Conservation (phyloP, 192 early-diverging fungal species). For the Umbelopsis isabellina region DNA sequence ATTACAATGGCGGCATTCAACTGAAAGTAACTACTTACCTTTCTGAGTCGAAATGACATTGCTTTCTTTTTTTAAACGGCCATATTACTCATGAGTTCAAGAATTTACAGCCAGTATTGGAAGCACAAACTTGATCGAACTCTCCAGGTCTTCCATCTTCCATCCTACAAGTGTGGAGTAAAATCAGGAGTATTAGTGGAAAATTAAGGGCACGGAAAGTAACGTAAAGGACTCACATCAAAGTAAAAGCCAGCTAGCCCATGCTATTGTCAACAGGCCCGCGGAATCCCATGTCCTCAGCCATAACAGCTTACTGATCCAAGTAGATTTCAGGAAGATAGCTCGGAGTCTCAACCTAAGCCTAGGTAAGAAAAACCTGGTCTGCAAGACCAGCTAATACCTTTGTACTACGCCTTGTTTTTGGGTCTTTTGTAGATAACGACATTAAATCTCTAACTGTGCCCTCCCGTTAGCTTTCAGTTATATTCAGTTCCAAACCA, state of each 20-base stretch:
- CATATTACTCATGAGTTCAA: too few relatives aligned
- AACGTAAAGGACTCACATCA: neutral
- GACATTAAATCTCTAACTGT: neutral
- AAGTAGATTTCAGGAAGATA: conserved; percentile 2
- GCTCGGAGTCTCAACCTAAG: conserved; percentile 1
- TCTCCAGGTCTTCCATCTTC: too few relatives aligned
- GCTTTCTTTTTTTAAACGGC: neutral
- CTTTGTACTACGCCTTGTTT: too few relatives aligned
- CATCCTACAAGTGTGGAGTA: neutral
- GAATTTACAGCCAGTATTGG: too few relatives aligned
- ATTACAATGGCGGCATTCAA: conserved; percentile 5
- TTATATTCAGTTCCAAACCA: too few relatives aligned
- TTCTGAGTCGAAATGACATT: conserved; percentile 12
- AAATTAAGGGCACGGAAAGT: neutral
- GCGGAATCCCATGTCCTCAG: neutral
- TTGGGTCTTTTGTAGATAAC: too few relatives aligned
- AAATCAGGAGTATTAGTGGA: conserved; percentile 1
- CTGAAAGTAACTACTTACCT: conserved; percentile 6
- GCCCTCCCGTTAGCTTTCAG: neutral
- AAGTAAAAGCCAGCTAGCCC: neutral
- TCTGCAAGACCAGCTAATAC: too few relatives aligned
- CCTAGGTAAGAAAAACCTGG: neutral
- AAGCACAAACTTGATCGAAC: too few relatives aligned
- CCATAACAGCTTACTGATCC: neutral
- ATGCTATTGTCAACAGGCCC: conserved; percentile 6